These are phyloP conservation scores for Colletotrichum camelliae DNA, from an alignment of 2,329 filamentous ascomycete species.

Conservation along the genomic window DNA sequence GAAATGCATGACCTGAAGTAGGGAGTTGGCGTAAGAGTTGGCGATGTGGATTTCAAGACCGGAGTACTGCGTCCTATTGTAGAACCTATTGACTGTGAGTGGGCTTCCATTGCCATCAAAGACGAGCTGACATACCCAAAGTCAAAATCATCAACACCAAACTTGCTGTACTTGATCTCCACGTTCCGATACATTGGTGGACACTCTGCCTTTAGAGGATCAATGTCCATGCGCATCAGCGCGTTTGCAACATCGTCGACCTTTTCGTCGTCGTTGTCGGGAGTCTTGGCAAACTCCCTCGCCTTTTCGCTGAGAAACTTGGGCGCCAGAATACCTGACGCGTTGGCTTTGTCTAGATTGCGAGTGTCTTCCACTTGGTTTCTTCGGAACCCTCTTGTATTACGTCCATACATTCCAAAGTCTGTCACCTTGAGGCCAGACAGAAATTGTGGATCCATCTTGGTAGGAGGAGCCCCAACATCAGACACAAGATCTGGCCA, in stretches of 20 bases:
- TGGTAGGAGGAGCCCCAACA: conserved; percentile 80
- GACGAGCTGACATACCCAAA: conserved; percentile 72
- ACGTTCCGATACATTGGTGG: conserved; percentile 91
- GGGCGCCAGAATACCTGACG: conserved; percentile 72
- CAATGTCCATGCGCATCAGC: conserved; percentile 72
- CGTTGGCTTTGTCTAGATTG: conserved; percentile 61
- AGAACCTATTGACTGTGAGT: conserved; percentile 66
- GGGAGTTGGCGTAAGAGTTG: conserved; percentile 93
- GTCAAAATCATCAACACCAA: conserved; percentile 99
- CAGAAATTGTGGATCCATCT: conserved; percentile 74
- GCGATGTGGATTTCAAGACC: conserved; percentile 95
- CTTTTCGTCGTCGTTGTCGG: conserved; percentile 44
- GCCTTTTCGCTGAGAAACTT: conserved; percentile 96
- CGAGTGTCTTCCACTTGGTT: conserved; percentile 87
- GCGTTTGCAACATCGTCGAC: conserved; percentile 63
- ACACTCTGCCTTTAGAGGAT: conserved; percentile 80
- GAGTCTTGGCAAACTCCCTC: conserved; percentile 64
- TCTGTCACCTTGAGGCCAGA: conserved; percentile 73
- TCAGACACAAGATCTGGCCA: conserved; percentile 91
- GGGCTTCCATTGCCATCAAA: neutral
- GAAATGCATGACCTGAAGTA: conserved; percentile 91
- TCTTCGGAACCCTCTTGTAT: conserved; percentile 73
- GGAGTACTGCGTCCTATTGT: conserved; percentile 91
- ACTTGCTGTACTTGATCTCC: conserved; percentile 99
- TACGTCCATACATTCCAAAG: conserved; percentile 79